These are phyloP conservation scores for Magnolia changhungtana DNA, from an alignment of 164 flowering plant genomes.

Conservation along the genomic window DNA sequence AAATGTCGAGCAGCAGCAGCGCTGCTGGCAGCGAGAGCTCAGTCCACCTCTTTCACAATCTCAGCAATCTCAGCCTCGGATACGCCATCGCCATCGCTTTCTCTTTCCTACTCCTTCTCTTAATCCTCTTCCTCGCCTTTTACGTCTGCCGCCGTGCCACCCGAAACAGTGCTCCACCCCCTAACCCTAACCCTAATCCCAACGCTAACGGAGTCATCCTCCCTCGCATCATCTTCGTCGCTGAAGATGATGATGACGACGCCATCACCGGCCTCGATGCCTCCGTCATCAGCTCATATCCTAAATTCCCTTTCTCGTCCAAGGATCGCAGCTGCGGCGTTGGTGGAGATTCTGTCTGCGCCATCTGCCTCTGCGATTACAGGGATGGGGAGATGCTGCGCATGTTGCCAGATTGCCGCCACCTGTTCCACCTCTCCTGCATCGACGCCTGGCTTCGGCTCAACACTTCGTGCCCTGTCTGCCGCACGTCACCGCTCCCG, in stretches of 20 bases:
- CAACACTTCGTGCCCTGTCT: constrained; percentile 88
- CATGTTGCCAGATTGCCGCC: constrained; percentile 95
- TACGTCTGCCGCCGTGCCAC: constrained; percentile 47
- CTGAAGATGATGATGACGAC: constrained; percentile 23
- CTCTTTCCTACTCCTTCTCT: constrained; percentile 52
- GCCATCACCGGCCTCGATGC: constrained; percentile 43
- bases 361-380: constrained; percentile 87
- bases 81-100: constrained; percentile 54
- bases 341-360: constrained; percentile 40
- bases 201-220: constrained; percentile 30
- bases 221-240: constrained; percentile 53
- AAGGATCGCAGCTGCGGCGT: constrained; percentile 6
- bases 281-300: constrained; percentile 47
- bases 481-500: constrained; percentile 93
- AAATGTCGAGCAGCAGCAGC: background rate
- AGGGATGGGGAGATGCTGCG: constrained; percentile 84
- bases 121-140: constrained; percentile 49
- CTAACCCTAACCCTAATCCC: background rate
- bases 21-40: background rate
- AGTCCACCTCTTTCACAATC: constrained; percentile 15
- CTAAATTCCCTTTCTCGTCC: constrained; percentile 40
- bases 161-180: constrained; percentile 7
- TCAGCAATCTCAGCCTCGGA: constrained; percentile 45
- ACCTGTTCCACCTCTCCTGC: constrained; percentile 71
- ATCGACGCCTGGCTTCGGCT: constrained; percentile 88